These are phyloP conservation scores for Blumeriella jaapii DNA, from an alignment of 2,329 filamentous ascomycete genomes.

Conservation along the genomic window DNA sequence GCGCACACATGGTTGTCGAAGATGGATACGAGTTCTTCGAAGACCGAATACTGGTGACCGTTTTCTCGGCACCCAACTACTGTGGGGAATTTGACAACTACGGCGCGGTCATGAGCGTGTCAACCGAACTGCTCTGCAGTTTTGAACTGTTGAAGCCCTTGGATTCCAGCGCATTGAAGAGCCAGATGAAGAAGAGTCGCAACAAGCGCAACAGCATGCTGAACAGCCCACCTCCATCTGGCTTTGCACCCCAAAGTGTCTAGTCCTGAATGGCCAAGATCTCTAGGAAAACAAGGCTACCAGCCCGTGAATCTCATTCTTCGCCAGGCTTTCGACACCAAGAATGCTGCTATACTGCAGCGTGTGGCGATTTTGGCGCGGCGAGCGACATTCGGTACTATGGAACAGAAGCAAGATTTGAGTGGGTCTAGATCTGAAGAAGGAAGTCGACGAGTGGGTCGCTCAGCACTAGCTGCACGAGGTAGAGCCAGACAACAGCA, in stretches of 20 bases:
- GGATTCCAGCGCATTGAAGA: conserved; percentile 92
- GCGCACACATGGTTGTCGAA: conserved; percentile 98
- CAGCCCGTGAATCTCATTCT: neutral
- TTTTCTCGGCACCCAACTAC: conserved; percentile 98
- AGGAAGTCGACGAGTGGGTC: too few relatives aligned
- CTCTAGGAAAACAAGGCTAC: neutral
- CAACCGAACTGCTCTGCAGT: conserved; percentile 82
- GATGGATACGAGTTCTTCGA: conserved; percentile 99
- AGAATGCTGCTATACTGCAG: conserved; percentile 1
- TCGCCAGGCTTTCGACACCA: conserved; percentile 2
- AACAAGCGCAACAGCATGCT: conserved; percentile 92
- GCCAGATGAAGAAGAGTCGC: conserved; percentile 95
- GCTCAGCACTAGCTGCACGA: too few relatives aligned
- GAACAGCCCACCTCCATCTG: conserved; percentile 65
- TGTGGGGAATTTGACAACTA: conserved; percentile 99
- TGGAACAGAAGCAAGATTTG: neutral
- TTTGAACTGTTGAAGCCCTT: conserved; percentile 95
- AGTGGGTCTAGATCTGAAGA: too few relatives aligned
- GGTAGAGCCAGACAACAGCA: neutral
- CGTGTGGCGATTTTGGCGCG: conserved; percentile 1
- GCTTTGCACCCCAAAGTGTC: conserved; percentile 21
- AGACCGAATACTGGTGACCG: conserved; percentile 86
- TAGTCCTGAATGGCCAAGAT: conserved; percentile 5
- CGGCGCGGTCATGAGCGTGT: conserved; percentile 98
- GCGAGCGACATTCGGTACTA: neutral